A percentile compares a stretch with the other conserved stretches of the same genome.
Evolutionary conservation across 1,139 yeast genomes (phyloP).

Genomic region (Candida albicans): DNA sequence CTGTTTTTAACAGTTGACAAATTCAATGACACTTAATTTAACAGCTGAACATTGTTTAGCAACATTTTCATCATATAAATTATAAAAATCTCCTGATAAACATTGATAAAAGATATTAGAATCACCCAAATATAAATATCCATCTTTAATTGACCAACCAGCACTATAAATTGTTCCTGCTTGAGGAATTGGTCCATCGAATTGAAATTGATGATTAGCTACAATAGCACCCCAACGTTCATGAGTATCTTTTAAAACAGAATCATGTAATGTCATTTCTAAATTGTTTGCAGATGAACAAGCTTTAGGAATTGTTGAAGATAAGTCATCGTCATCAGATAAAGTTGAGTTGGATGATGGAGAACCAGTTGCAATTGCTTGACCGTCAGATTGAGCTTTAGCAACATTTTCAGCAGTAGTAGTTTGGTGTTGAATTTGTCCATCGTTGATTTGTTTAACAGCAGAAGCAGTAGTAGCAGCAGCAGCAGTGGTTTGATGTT

Average conservation of each 20-base stretch:
- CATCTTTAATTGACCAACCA: slow-evolving; percentile 68
- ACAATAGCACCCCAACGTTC: slow-evolving; percentile 83
- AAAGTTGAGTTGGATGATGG: slow-evolving; percentile 4
- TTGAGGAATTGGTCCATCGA: slow-evolving; percentile 90
- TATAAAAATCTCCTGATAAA: slow-evolving; percentile 77
- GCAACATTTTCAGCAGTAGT: slow-evolving; percentile 29
- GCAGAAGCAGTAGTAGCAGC: slow-evolving; percentile 25
- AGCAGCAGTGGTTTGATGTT: slow-evolving; percentile 30
- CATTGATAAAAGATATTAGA: slow-evolving; percentile 72
- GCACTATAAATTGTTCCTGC: slow-evolving; percentile 86
- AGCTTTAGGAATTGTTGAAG: slow-evolving; percentile 8
- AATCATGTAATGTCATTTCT: slow-evolving; percentile 51
- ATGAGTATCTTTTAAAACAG: slow-evolving; percentile 56
- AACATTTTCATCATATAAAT: slow-evolving; percentile 69
- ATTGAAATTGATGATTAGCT: slow-evolving; percentile 85
- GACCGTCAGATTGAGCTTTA: slow-evolving; percentile 24
- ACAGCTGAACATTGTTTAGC: slow-evolving; percentile 69
- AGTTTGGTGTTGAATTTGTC: slow-evolving; percentile 36
- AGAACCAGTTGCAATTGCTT: slow-evolving; percentile 9
- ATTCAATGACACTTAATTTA: slow-evolving; percentile 62
- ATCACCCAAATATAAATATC: slow-evolving; percentile 70
- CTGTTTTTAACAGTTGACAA: slow-evolving; percentile 53
- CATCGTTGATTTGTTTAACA: slow-evolving; percentile 35
- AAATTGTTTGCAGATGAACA: slow-evolving; percentile 12
- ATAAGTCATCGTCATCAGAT: background rate